Evolutionary conservation across 2,329 filamentous ascomycete genomes (phyloP), one percentile per base, ranked within the genome.

Genomic region (Aureobasidium musti): DNA sequence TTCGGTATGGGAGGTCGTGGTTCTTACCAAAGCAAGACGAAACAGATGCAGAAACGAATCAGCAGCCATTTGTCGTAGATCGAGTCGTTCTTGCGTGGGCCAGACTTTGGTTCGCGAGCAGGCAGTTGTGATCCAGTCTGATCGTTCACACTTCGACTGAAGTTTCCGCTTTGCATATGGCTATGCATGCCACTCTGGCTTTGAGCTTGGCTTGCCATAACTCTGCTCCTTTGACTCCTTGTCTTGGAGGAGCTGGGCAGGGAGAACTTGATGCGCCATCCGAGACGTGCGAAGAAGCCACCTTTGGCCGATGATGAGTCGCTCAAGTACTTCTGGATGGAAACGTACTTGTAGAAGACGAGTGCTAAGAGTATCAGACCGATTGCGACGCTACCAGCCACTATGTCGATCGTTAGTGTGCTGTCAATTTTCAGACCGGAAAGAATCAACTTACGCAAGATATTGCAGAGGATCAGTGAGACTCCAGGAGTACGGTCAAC

Each of bases 21-120:
- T n/a, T n/a, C 68, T 64, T 26, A 69, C 68, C 63, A 53, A 3
- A 71, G 41, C 8, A 67, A 52, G 21, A 69, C 33, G 35, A 70
- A 71, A 17, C 66, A 67, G 41, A 70, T 65, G 2, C 60, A 66
- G 50, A 71, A 71, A 43, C 70, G 70, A 37, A 70, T 39, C 14
- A 71, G 19, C 1, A 71, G 63, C 70, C 70, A 71, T 35, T 59
- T 60, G 39, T 69, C 68, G 17, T 64, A 64, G n/a, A 49, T 64
- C 0, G 47, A 43, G 6, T 43, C 39, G 21, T 64, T 49, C n/a
- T 54, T 64, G 35, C 45, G 33, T 4, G 13, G 3, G 1, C 19
- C 28, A 33, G 57, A 23, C 21, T 23, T 33, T 33, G 21, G 8
- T 23, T 64, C 17, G 26, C 35, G 28, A 23, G 11, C 49, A 21